Conservation (phyloP, 2,329 filamentous ascomycete genomes). For the Botrytis elliptica region DNA sequence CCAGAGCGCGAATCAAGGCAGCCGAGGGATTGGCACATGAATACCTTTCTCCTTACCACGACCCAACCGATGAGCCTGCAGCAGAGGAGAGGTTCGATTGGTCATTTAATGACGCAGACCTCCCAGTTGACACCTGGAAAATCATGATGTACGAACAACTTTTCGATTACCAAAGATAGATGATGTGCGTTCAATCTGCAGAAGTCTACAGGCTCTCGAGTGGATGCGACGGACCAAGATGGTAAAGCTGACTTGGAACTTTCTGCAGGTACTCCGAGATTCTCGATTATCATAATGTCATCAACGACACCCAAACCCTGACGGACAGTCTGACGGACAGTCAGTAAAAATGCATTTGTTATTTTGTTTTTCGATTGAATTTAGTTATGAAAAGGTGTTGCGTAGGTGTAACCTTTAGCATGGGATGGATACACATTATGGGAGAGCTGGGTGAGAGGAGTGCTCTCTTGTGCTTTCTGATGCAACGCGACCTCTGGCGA, state of each 20-base stretch:
- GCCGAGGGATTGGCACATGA: constrained; percentile 83
- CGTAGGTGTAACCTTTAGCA: constrained; percentile 13
- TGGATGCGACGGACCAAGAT: constrained; percentile 23
- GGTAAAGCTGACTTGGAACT: constrained; percentile 38
- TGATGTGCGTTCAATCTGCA: constrained; percentile 7
- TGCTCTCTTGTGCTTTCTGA: constrained; percentile 18
- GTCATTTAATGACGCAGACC: constrained; percentile 98
- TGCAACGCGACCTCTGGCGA: constrained; percentile 15
- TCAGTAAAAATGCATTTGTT: constrained; percentile 20
- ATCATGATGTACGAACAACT: constrained; percentile 88
- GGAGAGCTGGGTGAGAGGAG: constrained; percentile 16
- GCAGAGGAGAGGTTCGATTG: constrained; percentile 98
- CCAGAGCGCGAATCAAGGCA: constrained; percentile 91
- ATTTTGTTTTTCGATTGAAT: constrained; percentile 16
- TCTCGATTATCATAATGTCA: constrained; percentile 96
- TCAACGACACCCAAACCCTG: constrained; percentile 47
- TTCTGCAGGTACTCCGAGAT: constrained; percentile 90
- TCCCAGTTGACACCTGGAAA: constrained; percentile 99
- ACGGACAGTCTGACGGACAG: constrained; percentile 31
- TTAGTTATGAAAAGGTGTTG: constrained; percentile 7
- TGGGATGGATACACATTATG: constrained; percentile 22
- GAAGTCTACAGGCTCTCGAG: constrained; percentile 14
- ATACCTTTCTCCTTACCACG: constrained; percentile 95
- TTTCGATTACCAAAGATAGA: constrained; percentile 32
- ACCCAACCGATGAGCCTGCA: constrained; percentile 92